Conservation (phyloP, 352 stramenopile species). For the Globisporangium spinosum region DNA sequence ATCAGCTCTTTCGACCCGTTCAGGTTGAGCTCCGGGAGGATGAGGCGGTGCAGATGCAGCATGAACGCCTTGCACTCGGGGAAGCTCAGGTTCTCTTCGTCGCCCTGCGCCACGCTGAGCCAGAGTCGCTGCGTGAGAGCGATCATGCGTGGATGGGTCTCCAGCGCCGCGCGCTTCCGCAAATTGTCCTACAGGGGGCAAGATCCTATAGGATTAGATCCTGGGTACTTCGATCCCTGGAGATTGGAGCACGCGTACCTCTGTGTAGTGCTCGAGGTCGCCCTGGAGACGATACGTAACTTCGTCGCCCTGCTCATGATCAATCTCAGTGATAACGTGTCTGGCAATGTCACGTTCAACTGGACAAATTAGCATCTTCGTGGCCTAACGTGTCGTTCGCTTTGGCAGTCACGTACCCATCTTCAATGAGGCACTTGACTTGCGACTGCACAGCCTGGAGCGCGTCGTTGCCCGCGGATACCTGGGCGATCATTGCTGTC, state of each 20-base stretch:
- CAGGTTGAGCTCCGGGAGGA: constrained; percentile 74
- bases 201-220: not conserved
- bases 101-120: constrained; percentile 36
- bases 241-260: constrained; percentile 29
- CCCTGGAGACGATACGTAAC: constrained; percentile 67
- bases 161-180: constrained; percentile 52
- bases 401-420: constrained; percentile 30
- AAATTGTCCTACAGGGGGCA: constrained; percentile 48
- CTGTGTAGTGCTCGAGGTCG: constrained; percentile 70
- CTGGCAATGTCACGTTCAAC: constrained; percentile 20
- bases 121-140: constrained; percentile 71
- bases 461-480: constrained; percentile 35
- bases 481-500: constrained; percentile 30
- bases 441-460: constrained; percentile 41
- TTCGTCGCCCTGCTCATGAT: constrained; percentile 20
- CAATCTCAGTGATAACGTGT: constrained; percentile 52
- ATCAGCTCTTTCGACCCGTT: constrained; percentile 56
- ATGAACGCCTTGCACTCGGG: constrained; percentile 65
- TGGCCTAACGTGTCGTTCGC: not conserved
- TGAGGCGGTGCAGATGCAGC: constrained; percentile 70
- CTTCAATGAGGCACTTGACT: constrained; percentile 57
- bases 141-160: constrained; percentile 59
- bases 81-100: constrained; percentile 37
- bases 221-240: not conserved
- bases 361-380: not conserved